Evolutionary conservation across 306 rosid species (phyloP).

Genomic region (Trifolium dubium): DNA sequence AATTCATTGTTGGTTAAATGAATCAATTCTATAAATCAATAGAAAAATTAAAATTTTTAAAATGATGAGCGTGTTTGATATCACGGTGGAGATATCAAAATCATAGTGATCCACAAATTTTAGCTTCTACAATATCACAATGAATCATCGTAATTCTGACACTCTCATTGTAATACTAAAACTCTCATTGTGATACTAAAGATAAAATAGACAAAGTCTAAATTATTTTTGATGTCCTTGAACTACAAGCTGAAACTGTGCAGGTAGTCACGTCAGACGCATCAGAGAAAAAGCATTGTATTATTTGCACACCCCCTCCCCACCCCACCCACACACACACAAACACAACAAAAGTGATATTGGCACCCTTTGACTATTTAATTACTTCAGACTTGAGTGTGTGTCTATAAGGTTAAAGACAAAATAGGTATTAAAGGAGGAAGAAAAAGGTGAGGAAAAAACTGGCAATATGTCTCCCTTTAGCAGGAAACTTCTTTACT

Average conservation of each 20-base stretch:
- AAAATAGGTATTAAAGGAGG: not conserved
- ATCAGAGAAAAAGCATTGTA: not conserved
- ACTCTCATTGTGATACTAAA: no score
- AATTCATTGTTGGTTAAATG: no score
- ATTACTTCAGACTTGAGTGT: not conserved
- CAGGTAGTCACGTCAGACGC: not conserved
- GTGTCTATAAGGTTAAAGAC: not conserved
- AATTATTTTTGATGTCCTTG: no score
- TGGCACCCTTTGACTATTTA: not conserved
- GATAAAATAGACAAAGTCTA: no score
- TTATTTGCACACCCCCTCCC: not conserved
- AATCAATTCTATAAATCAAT: no score
- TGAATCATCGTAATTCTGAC: no score
- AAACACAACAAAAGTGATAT: not conserved
- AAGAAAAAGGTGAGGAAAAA: not conserved
- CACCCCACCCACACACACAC: not conserved
- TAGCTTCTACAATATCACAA: no score
- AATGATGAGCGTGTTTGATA: no score
- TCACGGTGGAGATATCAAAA: no score
- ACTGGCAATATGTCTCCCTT: conserved; percentile 13
- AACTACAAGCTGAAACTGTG: not conserved
- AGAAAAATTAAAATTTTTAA: no score
- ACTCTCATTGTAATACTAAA: no score
- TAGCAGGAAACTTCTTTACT: conserved; percentile 7
- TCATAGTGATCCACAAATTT: no score